Percentiles rank a stretch among this genome's conserved stretches.
These are phyloP conservation scores for Sclerotinia minor DNA, from an alignment of 2,329 filamentous ascomycete species.

Conservation along the genomic window DNA sequence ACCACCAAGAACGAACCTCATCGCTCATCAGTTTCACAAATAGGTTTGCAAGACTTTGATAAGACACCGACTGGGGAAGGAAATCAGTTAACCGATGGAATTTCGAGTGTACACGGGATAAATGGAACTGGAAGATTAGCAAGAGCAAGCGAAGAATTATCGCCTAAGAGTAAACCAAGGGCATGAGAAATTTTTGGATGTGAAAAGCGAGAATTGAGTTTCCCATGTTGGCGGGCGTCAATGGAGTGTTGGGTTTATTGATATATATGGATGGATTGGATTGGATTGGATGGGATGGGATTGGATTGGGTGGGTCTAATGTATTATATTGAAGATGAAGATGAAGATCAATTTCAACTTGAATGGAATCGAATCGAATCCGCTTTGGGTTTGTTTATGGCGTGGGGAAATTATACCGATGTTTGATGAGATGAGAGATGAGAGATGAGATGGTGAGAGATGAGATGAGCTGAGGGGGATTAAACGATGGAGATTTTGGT, in stretches of 20 bases:
- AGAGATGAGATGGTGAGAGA: neutral
- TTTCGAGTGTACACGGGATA: neutral
- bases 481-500: too few relatives aligned
- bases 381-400: neutral
- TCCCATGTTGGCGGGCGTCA: neutral
- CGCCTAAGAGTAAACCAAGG: constrained; percentile 16
- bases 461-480: neutral
- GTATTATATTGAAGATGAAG: neutral
- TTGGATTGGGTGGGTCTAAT: neutral
- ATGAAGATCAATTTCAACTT: neutral
- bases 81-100: neutral
- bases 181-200: neutral
- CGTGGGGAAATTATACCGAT: neutral
- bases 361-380: neutral
- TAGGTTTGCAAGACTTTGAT: neutral
- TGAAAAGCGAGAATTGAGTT: neutral
- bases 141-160: neutral
- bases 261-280: too few relatives aligned
- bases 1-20: neutral
- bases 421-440: neutral
- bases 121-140: neutral
- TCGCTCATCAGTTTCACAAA: neutral
- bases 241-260: neutral
- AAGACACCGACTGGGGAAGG: constrained; percentile 1
- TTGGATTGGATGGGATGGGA: too few relatives aligned